These are phyloP conservation scores for Cryptococcus neoformans DNA, from an alignment of 1,284 basidiomycete species.

Conservation along the genomic window DNA sequence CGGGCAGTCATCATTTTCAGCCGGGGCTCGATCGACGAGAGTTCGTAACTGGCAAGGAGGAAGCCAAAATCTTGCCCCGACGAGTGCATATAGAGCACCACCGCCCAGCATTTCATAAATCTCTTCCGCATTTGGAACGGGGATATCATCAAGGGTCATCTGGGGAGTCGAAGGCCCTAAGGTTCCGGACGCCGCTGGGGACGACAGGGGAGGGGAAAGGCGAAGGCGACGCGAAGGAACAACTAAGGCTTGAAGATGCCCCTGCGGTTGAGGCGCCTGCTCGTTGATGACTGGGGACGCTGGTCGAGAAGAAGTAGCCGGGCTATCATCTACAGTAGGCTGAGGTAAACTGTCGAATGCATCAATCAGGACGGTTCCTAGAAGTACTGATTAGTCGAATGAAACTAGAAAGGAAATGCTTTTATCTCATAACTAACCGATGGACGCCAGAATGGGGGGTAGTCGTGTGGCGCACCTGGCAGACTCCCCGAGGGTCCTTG, in stretches of 20 bases:
- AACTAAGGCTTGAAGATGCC: too few species aligned
- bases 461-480: too few species aligned
- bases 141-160: conserved; percentile 11
- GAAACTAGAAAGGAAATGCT: not conserved
- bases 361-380: conserved; percentile 38
- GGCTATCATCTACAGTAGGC: conserved; percentile 9
- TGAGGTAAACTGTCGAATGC: conserved; percentile 27
- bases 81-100: conserved; percentile 36
- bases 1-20: conserved; percentile 15
- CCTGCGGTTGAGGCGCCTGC: too few species aligned
- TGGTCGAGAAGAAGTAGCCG: not conserved
- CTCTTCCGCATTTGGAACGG: conserved; percentile 6
- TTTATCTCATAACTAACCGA: conserved; percentile 19
- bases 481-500: too few species aligned
- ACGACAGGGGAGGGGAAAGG: conserved; percentile 3
- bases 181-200: conserved; percentile 6
- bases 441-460: conserved; percentile 26
- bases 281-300: too few species aligned
- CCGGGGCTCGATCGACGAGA: conserved; percentile 24
- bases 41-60: conserved; percentile 19
- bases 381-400: not conserved
- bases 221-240: not conserved
- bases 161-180: conserved; percentile 20
- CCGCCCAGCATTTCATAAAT: conserved; percentile 32
- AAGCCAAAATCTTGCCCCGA: conserved; percentile 39